Evolutionary conservation across 805 yeast genomes (phyloP).

Genomic region (Pichia scutulata): DNA sequence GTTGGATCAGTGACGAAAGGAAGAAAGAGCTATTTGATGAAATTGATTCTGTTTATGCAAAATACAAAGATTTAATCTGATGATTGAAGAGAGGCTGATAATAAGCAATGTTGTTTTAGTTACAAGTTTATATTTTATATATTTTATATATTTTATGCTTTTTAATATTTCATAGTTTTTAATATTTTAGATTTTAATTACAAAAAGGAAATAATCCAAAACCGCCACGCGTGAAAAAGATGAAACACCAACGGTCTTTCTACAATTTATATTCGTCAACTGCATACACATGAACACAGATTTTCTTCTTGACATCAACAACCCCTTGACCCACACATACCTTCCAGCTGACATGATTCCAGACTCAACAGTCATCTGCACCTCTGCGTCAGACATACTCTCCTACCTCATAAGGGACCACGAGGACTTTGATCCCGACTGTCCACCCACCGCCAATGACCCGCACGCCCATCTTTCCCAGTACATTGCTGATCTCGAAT

Average conservation of each 20-base stretch:
- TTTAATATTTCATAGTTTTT: too few relatives aligned
- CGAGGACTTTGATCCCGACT: not conserved
- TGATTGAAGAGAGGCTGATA: not conserved
- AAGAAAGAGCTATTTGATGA: conserved; percentile 38
- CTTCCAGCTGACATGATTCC: not conserved
- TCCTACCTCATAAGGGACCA: not conserved
- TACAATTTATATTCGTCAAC: too few relatives aligned
- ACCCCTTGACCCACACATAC: too few relatives aligned
- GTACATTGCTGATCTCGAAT: not conserved
- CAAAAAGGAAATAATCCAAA: too few relatives aligned
- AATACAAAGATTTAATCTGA: conserved; percentile 16
- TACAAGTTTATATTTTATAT: too few relatives aligned
- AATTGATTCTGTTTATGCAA: conserved; percentile 35
- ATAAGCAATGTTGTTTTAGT: too few relatives aligned
- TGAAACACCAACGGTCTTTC: not conserved
- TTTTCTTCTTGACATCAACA: too few relatives aligned
- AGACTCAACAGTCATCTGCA: not conserved
- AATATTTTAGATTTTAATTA: too few relatives aligned
- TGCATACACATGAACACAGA: too few relatives aligned
- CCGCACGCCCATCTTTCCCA: not conserved
- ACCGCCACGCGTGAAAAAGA: not conserved
- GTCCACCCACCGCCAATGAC: not conserved
- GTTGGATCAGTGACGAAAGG: conserved; percentile 59
- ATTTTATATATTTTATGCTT: too few relatives aligned
- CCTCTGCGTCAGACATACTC: not conserved